Percentiles rank a stretch among this genome's conserved stretches.
These are phyloP conservation scores for Bathelium albidoporum DNA, from an alignment of 495 filamentous ascomycete species.

Conservation along the genomic window DNA sequence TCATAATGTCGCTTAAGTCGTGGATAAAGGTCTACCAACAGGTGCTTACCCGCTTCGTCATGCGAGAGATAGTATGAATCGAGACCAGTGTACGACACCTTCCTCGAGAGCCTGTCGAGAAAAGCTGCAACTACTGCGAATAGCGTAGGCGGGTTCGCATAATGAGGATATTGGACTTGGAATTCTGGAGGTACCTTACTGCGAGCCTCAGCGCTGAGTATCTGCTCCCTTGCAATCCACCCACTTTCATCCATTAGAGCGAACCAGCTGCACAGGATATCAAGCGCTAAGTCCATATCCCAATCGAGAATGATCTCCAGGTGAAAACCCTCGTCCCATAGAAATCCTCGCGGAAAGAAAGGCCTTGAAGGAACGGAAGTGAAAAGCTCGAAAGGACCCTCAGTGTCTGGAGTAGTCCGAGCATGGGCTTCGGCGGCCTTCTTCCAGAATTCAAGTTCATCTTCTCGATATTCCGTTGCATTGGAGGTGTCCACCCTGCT, in stretches of 20 bases:
- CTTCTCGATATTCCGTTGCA: constrained; percentile 85
- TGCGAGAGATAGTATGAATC: neutral
- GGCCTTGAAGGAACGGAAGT: constrained; percentile 90
- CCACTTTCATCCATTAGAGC: constrained; percentile 92
- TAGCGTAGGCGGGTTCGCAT: constrained; percentile 95
- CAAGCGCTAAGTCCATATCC: constrained; percentile 84
- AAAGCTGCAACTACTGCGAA: constrained; percentile 80
- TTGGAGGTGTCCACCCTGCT: constrained; percentile 84
- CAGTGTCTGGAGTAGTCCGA: constrained; percentile 52
- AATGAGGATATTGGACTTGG: constrained; percentile 92
- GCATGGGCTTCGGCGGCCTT: constrained; percentile 69
- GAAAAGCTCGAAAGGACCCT: constrained; percentile 82
- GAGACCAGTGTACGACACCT: no score
- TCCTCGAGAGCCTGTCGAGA: constrained; percentile 67
- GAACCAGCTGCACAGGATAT: constrained; percentile 93
- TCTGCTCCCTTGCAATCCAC: constrained; percentile 96
- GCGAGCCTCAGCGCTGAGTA: constrained; percentile 81
- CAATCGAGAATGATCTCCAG: constrained; percentile 88
- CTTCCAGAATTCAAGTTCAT: constrained; percentile 95
- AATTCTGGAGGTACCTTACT: constrained; percentile 96
- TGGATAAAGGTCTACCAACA: constrained; percentile 54
- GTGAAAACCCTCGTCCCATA: constrained; percentile 98
- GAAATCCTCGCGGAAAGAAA: constrained; percentile 92
- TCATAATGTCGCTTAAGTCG: constrained; percentile 79
- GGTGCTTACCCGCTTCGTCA: constrained; percentile 30